Base-by-base conservation (phyloP, 2,329 filamentous ascomycete species). In the Grosmannia serpens region DNA sequence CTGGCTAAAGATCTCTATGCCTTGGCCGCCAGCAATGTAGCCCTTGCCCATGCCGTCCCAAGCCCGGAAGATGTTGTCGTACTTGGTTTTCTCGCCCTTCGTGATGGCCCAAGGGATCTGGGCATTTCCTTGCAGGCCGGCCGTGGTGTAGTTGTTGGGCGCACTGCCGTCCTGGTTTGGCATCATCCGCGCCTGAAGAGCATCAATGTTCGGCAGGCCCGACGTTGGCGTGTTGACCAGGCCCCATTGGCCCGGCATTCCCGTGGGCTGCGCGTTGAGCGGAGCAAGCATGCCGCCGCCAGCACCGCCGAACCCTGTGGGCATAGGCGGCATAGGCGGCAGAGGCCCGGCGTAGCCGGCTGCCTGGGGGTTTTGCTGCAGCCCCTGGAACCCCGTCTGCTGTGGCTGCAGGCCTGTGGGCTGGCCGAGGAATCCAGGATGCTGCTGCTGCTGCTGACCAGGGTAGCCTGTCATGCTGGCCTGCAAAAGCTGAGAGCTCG, bases 31-130 rank as follows among this genome's bases (percentile, higher is more conserved):
- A 53, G 85, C 88, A 68, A 99, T 95, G 67, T 86, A 96, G 0
- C 94, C 94, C 71, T 95, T 96, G 62, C 85, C 83, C 63, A 99
- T 83, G 3, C 94, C 94, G 73, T 99, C 94, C 94, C 94, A 99
- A 6, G 91, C 91, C 63, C 86, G 88, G 78, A 99, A 99, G 38
- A 97, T 83, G 61, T 90, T 83, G 71, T 99, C 94, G 65, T 99
- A 99, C 62, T 95, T 87, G 61, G 88, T 92, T 78, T 99, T 99
- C 73, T 99, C 94, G 63, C 96, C 91, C 71, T 99, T 99, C 5
- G 94, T 99, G 61, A 99, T 94, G 20, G 94, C 91, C 94, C 94
- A 99, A 0, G 94, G 94, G 67, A 99, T 92, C 9, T 90, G 92
- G 1, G 94, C 94, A 73, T 95, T 97, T 56, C 94, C 94, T 62